Conservation (phyloP, 73 alveolate genomes). For the Uronychia binucleata region DNA sequence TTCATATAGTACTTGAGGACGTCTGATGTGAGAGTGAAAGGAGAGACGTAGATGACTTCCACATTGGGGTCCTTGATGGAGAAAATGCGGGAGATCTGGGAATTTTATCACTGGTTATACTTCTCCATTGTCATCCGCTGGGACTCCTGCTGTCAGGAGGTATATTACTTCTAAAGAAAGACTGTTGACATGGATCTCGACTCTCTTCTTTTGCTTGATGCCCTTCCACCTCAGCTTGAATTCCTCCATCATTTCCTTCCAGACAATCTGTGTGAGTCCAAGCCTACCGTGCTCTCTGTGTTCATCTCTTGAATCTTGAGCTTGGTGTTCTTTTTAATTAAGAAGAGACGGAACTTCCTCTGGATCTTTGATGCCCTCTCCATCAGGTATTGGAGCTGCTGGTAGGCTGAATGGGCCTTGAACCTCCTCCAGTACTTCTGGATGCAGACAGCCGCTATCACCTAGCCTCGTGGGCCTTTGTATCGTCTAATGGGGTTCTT, state of each 20-base stretch:
- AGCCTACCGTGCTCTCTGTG: constrained; percentile 30
- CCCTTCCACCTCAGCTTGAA: constrained; percentile 49
- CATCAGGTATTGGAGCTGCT: constrained; percentile 52
- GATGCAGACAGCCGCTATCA: constrained; percentile 60
- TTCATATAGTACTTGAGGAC: constrained; percentile 47
- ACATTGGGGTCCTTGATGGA: constrained; percentile 54
- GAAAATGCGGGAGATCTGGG: constrained; percentile 47
- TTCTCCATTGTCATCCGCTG: constrained; percentile 85
- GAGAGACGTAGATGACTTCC: constrained; percentile 55
- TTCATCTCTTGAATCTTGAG: constrained; percentile 55
- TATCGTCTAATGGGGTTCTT: constrained; percentile 45
- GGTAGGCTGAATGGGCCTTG: constrained; percentile 57
- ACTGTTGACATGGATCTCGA: constrained; percentile 52
- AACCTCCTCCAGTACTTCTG: constrained; percentile 68
- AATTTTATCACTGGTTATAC: constrained; percentile 72
- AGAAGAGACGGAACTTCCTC: constrained; percentile 49
- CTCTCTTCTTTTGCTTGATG: constrained; percentile 32
- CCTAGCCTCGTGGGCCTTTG: constrained; percentile 65
- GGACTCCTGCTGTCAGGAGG: constrained; percentile 36
- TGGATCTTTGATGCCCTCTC: constrained; percentile 63
- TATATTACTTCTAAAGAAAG: constrained; percentile 50
- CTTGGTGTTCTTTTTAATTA: constrained; percentile 60
- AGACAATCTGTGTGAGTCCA: constrained; percentile 3
- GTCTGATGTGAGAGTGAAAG: constrained; percentile 41
- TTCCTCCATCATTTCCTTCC: constrained; percentile 58